These are phyloP conservation scores for Nepenthes mirabilis DNA, from an alignment of 148 eudicot genomes.

Conservation along the genomic window DNA sequence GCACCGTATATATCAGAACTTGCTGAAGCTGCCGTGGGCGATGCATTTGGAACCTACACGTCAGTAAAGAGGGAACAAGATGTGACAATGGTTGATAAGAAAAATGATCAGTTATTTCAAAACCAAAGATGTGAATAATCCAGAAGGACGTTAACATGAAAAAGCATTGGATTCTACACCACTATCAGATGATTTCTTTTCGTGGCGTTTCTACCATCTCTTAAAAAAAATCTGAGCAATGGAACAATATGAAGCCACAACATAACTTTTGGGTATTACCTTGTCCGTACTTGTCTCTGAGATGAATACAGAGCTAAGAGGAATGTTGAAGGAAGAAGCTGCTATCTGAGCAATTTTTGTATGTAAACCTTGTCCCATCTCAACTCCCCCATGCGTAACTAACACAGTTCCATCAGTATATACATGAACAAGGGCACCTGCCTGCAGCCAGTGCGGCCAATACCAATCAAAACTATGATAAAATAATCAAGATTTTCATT, in stretches of 20 bases:
- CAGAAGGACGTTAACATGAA: no score
- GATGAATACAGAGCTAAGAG: constrained; percentile 81
- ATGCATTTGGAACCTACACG: constrained; percentile 85
- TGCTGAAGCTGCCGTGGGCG: constrained; percentile 98
- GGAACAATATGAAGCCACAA: neutral
- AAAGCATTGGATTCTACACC: neutral
- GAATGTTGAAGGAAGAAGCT: constrained; percentile 79
- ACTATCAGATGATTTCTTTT: no score
- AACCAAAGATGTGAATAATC: neutral
- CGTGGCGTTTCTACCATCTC: neutral
- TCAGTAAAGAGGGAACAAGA: constrained; percentile 4
- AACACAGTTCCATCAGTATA: constrained; percentile 97
- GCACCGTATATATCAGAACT: constrained; percentile 97
- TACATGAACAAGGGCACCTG: constrained; percentile 98
- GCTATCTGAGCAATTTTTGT: constrained; percentile 98
- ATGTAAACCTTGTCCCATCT: constrained; percentile 99
- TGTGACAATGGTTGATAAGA: neutral
- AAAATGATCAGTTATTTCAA: neutral
- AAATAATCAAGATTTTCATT: no score
- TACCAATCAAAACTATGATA: no score
- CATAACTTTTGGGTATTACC: constrained; percentile 27
- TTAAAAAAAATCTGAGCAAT: neutral
- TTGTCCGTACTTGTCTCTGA: constrained; percentile 99
- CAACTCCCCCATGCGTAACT: constrained; percentile 98
- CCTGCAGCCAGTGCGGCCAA: constrained; percentile 26